These are phyloP conservation scores for Asclepias syriaca DNA, from an alignment of 257 asterid genomes.

Conservation along the genomic window DNA sequence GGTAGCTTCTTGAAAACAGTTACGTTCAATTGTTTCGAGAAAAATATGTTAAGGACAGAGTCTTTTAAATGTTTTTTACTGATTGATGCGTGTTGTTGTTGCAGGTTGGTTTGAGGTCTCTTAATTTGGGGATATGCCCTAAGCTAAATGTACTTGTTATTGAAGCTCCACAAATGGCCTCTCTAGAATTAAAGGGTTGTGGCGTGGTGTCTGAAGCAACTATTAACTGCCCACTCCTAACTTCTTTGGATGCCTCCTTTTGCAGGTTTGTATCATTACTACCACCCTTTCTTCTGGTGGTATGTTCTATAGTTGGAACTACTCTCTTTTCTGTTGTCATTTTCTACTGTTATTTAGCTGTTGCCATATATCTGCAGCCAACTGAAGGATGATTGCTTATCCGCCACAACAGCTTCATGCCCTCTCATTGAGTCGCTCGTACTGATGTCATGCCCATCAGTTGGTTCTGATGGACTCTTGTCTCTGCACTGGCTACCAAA, in stretches of 20 bases:
- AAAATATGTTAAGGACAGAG: background rate
- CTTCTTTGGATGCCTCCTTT: conserved; percentile 96
- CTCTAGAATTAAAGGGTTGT: conserved; percentile 96
- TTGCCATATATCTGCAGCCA: conserved; percentile 47
- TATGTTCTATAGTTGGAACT: background rate
- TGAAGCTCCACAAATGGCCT: conserved; percentile 80
- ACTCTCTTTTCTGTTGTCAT: conserved; percentile 1
- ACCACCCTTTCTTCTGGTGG: background rate
- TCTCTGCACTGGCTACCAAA: conserved; percentile 62
- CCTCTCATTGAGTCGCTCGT: conserved; percentile 77
- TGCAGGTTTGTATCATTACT: conserved; percentile 50
- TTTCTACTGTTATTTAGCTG: background rate
- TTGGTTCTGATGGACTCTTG: conserved; percentile 75
- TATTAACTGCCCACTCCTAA: conserved; percentile 73
- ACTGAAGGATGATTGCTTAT: conserved; percentile 82
- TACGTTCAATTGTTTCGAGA: no score
- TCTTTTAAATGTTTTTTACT: background rate
- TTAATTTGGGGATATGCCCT: conserved; percentile 97
- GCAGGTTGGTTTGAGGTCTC: conserved; percentile 90
- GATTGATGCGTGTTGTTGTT: conserved; percentile 4
- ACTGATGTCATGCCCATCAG: conserved; percentile 89
- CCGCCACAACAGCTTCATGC: conserved; percentile 80
- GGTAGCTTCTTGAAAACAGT: background rate
- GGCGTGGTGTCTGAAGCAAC: conserved; percentile 83
- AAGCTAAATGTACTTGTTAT: conserved; percentile 65